Base-by-base conservation (phyloP, 2,329 filamentous ascomycete species). In the Sporothrix sp. region DNA sequence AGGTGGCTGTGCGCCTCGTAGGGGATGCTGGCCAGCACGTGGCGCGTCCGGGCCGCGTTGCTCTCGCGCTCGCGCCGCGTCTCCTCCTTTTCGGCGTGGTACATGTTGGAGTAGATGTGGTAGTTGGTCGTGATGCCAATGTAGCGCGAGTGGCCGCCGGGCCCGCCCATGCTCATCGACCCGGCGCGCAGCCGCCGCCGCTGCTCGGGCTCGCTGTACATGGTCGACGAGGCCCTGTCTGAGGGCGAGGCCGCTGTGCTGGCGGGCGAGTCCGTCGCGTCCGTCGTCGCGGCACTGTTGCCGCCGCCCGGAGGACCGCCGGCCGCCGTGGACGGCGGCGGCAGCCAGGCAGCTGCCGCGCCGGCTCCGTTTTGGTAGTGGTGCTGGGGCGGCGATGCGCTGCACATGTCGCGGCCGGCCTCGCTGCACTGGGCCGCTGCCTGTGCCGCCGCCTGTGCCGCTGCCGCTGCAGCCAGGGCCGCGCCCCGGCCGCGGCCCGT, bases 1-100 rank as follows among this genome's bases (percentile, higher is more conserved):
- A 57, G 52, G 28, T 57, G 55, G n/a, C 51, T 23, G 43, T 57
- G 54, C 13, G 56, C 55, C 8, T 52, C 54, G 11, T 51, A 25
- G 3, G 48, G 42, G 7, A 58, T 46, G n/a, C 21, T 25, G 27
- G 51, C 35, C n/a, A 53, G 21, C 14, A 53, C 27, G 27, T 9
- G 23, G 35, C 47, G 51, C 14, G 49, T 47, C 2, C 36, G 49
- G 1, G 42, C 42, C 23, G 35, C 27, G 21, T 42, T 47, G 13
- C 20, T 23, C 37, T 48, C 38, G 43, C 48, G 51, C 37, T 44
- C 46, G 33, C 50, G 46, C 33, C 48, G 36, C 14, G 46, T 50
- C 35, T 45, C 51, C 28, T 50, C 40, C 39, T 52, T 50, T 21
- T 50, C 51, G 28, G 35, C 46, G 16, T 46, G 35, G 40, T 53